Evolutionary conservation across 805 yeast genomes (phyloP).

Genomic region (Brettanomyces bruxellensis): DNA sequence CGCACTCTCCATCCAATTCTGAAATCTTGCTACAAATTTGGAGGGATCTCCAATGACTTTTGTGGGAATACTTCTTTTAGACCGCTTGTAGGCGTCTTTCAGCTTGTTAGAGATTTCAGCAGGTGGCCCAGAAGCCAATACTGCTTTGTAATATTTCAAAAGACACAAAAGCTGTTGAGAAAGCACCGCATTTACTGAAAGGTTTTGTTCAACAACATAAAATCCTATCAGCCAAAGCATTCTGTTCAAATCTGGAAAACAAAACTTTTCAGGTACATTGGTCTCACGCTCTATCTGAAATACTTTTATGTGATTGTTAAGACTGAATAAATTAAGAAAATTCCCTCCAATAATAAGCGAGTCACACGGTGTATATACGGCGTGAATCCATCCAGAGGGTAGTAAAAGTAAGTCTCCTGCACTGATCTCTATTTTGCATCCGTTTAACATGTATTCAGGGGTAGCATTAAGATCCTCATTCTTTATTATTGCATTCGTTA

Average conservation of each 20-base stretch:
- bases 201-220: slow-evolving; percentile 20
- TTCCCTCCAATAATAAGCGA: slow-evolving; percentile 85
- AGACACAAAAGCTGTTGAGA: too few species aligned
- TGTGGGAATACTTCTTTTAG: slow-evolving; percentile 14
- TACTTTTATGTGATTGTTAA: slow-evolving; percentile 54
- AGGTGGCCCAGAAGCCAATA: too few species aligned
- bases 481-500: slow-evolving; percentile 6
- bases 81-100: slow-evolving; percentile 9
- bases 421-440: slow-evolving; percentile 21
- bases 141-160: too few species aligned
- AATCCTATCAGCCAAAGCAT: slow-evolving; percentile 62
- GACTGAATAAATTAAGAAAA: slow-evolving; percentile 57
- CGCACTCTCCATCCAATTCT: not conserved
- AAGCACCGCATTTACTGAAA: too few species aligned
- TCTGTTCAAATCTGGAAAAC: slow-evolving; percentile 68
- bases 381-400: slow-evolving; percentile 92
- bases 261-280: slow-evolving; percentile 64
- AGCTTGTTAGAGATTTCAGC: slow-evolving; percentile 2
- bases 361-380: slow-evolving; percentile 77
- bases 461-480: slow-evolving; percentile 5
- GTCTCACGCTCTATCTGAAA: slow-evolving; percentile 57
- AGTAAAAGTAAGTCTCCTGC: slow-evolving; percentile 73
- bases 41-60: slow-evolving; percentile 18
- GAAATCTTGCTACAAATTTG: slow-evolving; percentile 14
- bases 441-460: slow-evolving; percentile 26